Conservation (phyloP, 2,329 filamentous ascomycete genomes). For the Fusarium chlamydosporum region DNA sequence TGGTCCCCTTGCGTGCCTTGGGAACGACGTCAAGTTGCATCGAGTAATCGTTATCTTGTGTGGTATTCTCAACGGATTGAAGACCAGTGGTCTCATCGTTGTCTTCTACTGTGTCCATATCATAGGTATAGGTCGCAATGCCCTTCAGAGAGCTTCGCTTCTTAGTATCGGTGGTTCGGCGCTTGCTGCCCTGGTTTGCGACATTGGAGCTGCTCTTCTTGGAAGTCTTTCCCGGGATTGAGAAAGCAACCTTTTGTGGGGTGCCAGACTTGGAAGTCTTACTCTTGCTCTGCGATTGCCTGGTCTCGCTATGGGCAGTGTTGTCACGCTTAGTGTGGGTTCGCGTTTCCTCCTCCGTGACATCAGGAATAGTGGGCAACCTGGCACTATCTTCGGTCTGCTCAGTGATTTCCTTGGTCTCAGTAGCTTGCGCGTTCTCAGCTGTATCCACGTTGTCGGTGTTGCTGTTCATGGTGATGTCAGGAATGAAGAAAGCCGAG, state of each 20-base stretch:
- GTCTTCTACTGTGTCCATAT: conserved; percentile 51
- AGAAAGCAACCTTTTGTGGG: conserved; percentile 60
- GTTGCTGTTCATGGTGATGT: conserved; percentile 67
- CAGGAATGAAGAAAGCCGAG: conserved; percentile 70
- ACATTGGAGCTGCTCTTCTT: conserved; percentile 52
- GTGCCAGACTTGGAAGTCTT: conserved; percentile 47
- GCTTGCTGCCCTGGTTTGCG: conserved; percentile 62
- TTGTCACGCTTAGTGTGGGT: conserved; percentile 51
- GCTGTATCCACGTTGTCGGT: conserved; percentile 34
- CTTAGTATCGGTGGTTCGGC: conserved; percentile 52
- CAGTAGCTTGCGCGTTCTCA: conserved; percentile 54
- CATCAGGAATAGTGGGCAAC: conserved; percentile 48
- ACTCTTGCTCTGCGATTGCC: conserved; percentile 50
- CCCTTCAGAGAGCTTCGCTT: conserved; percentile 43
- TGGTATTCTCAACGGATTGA: conserved; percentile 54
- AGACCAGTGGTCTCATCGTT: conserved; percentile 56
- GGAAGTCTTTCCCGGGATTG: conserved; percentile 57
- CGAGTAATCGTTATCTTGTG: conserved; percentile 55
- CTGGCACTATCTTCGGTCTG: conserved; percentile 54
- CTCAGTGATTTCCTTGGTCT: conserved; percentile 53
- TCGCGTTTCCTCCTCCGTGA: conserved; percentile 51
- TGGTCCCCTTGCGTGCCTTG: conserved; percentile 44
- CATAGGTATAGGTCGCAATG: conserved; percentile 36
- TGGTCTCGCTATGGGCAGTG: conserved; percentile 50
- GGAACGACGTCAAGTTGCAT: conserved; percentile 53